Evolutionary conservation across 2,329 filamentous ascomycete species (phyloP), one percentile per base, ranked within the genome.

Genomic region (Cladobotryum mycophilum): DNA sequence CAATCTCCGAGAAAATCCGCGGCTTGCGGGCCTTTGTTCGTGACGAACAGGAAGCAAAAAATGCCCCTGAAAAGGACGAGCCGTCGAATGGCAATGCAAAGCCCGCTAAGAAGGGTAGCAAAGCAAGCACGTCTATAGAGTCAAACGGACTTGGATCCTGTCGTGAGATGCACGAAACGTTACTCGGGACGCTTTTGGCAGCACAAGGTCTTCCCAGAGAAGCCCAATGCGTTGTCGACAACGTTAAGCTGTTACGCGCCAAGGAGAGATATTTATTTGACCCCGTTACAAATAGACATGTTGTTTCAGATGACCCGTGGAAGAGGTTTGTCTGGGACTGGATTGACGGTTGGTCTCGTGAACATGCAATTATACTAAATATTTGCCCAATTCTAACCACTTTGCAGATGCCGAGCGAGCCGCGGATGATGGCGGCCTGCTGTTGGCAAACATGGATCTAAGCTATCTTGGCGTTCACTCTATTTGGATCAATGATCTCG

Each of bases 291-390:
- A 93, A 93, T 60, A 78, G 79, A 54, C 69, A 76, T 5, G 78
- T 91, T n/a, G 76, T 87, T 1, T 72, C 76, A 5, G 86, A 89
- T 53, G 84, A 91, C 60, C 80, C 79, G 30, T 88, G 86, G 80
- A 72, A 92, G n/a, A 78, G 82, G 51, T 85, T 87, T 50, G 71
- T 88, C n/a, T 95, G 89, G 89, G 79, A 82, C 43, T 88, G 87
- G 76, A 75, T 91, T 44, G 76, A 79, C 52, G 81, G 86, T 82
- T 61, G 62, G 72, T 75, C 12, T 36, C 12, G 17, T 12, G 12
- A 36, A 7, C 8, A 20, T 9, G 4, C 14, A 20, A 37, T 33
- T 25, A 20, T 4, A 22, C 36, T 4, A 2, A 22, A 35, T 5
- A 8, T n/a, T 15, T 18, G 22, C 37, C 34, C 13, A 3, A 15